Percentiles rank a stretch among this genome's conserved stretches.
These are phyloP conservation scores for Malus orientalis DNA, from an alignment of 306 rosid genomes.

Conservation along the genomic window DNA sequence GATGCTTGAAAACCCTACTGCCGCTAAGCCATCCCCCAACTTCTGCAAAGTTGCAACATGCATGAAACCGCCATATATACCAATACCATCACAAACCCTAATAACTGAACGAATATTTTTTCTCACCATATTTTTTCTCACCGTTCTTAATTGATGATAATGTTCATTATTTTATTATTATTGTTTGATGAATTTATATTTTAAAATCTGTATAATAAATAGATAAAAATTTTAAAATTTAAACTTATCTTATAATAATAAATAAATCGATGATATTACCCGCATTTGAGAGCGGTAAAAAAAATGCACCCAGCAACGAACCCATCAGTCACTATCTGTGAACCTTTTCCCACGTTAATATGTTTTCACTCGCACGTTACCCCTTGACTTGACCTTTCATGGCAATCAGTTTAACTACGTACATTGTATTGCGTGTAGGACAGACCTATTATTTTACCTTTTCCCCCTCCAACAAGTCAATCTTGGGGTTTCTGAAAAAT, in stretches of 20 bases:
- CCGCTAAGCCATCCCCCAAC: background rate
- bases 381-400: background rate
- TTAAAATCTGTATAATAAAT: accelerated
- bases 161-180: too few species aligned
- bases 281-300: too few species aligned
- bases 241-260: too few species aligned
- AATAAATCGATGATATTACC: too few species aligned
- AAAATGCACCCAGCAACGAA: background rate
- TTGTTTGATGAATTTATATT: accelerated
- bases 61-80: too few species aligned
- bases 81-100: too few species aligned
- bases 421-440: background rate
- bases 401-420: background rate
- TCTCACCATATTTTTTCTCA: too few species aligned
- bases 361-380: background rate
- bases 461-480: background rate
- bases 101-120: too few species aligned
- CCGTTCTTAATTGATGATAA: too few species aligned
- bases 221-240: too few species aligned
- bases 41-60: background rate
- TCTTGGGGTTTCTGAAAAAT: background rate
- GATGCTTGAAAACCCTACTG: background rate
- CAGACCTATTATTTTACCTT: background rate
- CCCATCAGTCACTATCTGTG: background rate
- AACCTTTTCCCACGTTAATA: background rate